Percentiles rank a stretch among this genome's conserved stretches.
These are phyloP conservation scores for Boletus patriciae DNA, from an alignment of 768 basidiomycete genomes.

Conservation along the genomic window DNA sequence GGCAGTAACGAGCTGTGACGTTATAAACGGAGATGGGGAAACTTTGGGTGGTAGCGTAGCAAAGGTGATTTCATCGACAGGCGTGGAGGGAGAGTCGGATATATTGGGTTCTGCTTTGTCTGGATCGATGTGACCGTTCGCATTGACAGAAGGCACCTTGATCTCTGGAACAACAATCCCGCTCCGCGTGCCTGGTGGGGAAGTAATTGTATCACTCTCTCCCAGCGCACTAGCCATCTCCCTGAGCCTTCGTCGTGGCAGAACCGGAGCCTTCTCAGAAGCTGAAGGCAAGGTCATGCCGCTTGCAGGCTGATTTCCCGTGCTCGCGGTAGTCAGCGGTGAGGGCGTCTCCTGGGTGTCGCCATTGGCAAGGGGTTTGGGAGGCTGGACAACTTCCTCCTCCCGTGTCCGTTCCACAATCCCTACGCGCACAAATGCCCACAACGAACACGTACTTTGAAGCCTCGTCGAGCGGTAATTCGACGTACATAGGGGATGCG, in stretches of 20 bases:
- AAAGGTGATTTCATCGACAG: conserved; percentile 25
- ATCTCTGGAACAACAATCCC: not conserved
- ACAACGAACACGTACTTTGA: conserved; percentile 84
- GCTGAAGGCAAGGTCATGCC: not conserved
- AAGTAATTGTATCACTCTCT: conserved; percentile 36
- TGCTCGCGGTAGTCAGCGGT: not conserved
- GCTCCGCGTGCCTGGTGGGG: not conserved
- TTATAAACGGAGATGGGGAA: not conserved
- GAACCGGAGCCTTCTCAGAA: conserved; percentile 56
- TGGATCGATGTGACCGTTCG: conserved; percentile 3
- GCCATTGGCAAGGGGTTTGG: conserved; percentile 20
- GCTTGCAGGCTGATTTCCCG: conserved; percentile 5
- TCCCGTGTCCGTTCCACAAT: conserved; percentile 89
- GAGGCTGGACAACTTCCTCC: conserved; percentile 53
- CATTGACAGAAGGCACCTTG: not conserved
- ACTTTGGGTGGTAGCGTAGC: conserved; percentile 10
- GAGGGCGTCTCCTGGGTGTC: conserved; percentile 5
- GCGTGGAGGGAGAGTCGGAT: conserved; percentile 16
- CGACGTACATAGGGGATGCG: conserved; percentile 72
- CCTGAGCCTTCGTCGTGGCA: conserved; percentile 66
- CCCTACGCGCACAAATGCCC: conserved; percentile 82
- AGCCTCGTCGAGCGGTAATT: conserved; percentile 78
- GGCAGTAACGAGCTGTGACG: conserved; percentile 4
- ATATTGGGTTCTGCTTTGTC: conserved; percentile 8
- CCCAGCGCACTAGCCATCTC: conserved; percentile 64